Evolutionary conservation across 306 rosid species (phyloP), one percentile per base, ranked within the genome.

Genomic region (Cucurbita pepo): DNA sequence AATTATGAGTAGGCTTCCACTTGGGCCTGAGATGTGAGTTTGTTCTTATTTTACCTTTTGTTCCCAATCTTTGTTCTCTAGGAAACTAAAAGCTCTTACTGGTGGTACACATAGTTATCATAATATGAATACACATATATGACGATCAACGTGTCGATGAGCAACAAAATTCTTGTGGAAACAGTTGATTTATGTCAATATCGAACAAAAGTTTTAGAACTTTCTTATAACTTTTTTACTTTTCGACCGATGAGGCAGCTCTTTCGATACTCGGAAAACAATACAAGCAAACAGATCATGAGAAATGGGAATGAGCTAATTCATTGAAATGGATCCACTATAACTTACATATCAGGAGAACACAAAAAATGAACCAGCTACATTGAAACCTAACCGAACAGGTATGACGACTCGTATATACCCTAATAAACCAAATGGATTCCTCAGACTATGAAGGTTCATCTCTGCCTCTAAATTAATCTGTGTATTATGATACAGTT

Each of bases 1-100:
- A 71, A 63, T 88, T 7, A 88, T 93, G 96, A 86, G 81, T 78
- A 87, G 95, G 84, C 92, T 87, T 85, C 96, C 98, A 15, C 96
- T 90, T 78, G 98, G 93, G 82, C 97, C 91, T 76, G 88, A 88
- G 64, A 87, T 84, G 87, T 92, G 82, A 88, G 81, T 9, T n/a
- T n/a, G n/a, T n/a, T 61, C 63, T 71, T 72, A 69, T 22, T 55
- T 71, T 38, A 41, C 52, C 36, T 61, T 50, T 54, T 79, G 74
- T 79, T 78, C 1, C 36, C 71, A 73, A 81, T 77, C 30, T 44
- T 45, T 76, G 69, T 45, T 80, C 48, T 14, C 56, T 57, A 48
- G 75, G 79, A 79, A 69, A 69, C 14, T 47, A 48, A 30, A 48
- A 69, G 58, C 50, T 7, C 57, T 69, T 69, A 69, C 73, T 67